Evolutionary conservation across 768 basidiomycete species (phyloP).

Genomic region (Xerocomellus amylosporus): DNA sequence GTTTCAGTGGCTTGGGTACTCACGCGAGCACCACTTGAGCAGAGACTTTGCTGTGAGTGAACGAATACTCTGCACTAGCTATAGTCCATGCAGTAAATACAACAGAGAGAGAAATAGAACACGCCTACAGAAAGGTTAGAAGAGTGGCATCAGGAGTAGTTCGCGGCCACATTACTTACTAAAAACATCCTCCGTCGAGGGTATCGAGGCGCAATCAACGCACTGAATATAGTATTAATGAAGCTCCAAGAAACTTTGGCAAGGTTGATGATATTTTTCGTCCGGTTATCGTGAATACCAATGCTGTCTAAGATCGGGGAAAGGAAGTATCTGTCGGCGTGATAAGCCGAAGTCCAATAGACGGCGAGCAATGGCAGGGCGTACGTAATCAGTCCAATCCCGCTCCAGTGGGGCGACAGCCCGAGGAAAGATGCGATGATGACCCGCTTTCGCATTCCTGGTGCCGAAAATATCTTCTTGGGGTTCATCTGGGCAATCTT

Average conservation of each 20-base stretch:
- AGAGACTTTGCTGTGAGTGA: conserved; percentile 1
- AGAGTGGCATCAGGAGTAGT: background rate
- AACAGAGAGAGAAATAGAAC: conserved; percentile 13
- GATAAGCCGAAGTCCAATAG: background rate
- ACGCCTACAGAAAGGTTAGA: background rate
- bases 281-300: conserved; percentile 12
- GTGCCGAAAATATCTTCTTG: conserved; percentile 1
- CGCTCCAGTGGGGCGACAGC: conserved; percentile 16
- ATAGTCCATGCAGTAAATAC: conserved; percentile 17
- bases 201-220: conserved; percentile 1
- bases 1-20: background rate
- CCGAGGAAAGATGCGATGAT: conserved; percentile 13
- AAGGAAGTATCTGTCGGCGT: conserved; percentile 5
- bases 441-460: conserved; percentile 18
- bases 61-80: conserved; percentile 20
- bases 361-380: background rate
- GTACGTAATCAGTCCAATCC: conserved; percentile 1
- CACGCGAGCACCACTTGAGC: conserved; percentile 14
- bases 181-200: conserved; percentile 7
- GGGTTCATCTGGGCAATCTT: background rate
- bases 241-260: background rate
- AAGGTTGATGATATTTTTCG: conserved; percentile 13
- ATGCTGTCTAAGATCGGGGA: conserved; percentile 6
- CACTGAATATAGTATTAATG: background rate
- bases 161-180: conserved; percentile 1